These are phyloP conservation scores for Candida palmyrensis DNA, from an alignment of 805 yeast species.

Conservation along the genomic window DNA sequence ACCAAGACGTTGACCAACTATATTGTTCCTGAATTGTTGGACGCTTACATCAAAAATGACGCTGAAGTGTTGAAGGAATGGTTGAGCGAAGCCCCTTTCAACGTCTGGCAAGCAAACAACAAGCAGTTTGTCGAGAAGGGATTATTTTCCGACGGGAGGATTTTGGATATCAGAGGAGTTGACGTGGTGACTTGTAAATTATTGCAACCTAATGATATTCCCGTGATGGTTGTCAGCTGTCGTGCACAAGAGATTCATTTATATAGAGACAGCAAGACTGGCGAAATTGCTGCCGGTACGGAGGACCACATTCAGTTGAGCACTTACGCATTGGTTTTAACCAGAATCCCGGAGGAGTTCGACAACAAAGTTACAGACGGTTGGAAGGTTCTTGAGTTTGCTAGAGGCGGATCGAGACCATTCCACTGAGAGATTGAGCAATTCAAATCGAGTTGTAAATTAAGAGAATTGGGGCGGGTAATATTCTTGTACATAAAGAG, in stretches of 20 bases:
- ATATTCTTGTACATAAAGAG: conserved; percentile 1
- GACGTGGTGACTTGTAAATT: conserved; percentile 85
- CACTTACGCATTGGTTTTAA: conserved; percentile 93
- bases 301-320: conserved; percentile 89
- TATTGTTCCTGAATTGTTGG: conserved; percentile 91
- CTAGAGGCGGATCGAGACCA: conserved; percentile 86
- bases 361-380: conserved; percentile 92
- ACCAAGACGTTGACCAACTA: conserved; percentile 81
- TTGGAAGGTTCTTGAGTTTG: conserved; percentile 93
- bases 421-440: conserved; percentile 37
- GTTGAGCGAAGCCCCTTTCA: conserved; percentile 96
- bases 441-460: not conserved
- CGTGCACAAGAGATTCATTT: conserved; percentile 94
- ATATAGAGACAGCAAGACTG: conserved; percentile 85
- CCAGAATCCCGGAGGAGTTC: conserved; percentile 88
- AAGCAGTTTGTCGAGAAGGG: conserved; percentile 91
- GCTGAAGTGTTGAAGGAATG: conserved; percentile 76
- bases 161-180: conserved; percentile 91
- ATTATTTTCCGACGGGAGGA: conserved; percentile 82
- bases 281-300: conserved; percentile 92
- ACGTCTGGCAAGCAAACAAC: conserved; percentile 89
- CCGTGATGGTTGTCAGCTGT: conserved; percentile 89
- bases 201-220: conserved; percentile 85
- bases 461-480: too few species aligned
- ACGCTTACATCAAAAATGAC: conserved; percentile 92